Evolutionary conservation across 805 yeast genomes (phyloP), one percentile per base, ranked within the genome.

Genomic region (Henningerozyma blattae): DNA sequence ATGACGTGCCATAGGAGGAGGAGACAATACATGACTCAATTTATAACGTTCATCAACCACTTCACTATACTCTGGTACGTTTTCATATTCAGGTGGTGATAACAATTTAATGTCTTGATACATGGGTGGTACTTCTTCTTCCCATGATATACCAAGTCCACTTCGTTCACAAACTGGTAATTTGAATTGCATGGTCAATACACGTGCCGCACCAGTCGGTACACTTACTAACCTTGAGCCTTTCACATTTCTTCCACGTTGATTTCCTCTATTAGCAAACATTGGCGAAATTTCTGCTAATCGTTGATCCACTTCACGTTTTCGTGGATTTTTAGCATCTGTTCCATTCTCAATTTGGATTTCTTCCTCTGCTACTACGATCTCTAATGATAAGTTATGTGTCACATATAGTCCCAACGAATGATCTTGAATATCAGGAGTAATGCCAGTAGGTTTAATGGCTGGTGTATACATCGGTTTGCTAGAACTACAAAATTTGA

Each of bases 121-220:
- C 15, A 86, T 81, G 1, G 99, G 99, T 2, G 99, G 99, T 14
- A 93, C 97, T 57, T 91, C 98, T 52, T 89, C 96, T 57, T 89
- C 96, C 97, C 98, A 91, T 0, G 96, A 81, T 20, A 91, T 84
- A 4, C 98, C 98, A 28, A 91, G 65, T 0, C 99, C 99, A 0
- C 94, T 79, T 39, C 97, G 67, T 52, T 87, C 97, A 2, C 94
- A 81, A 16, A 91, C 59, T 3, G 65, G 64, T n/a, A 89, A 48
- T 43, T 80, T 78, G 60, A 91, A 89, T 56, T 87, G 95, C 96
- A 91, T 91, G 43, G 97, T 64, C 39, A 91, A 63, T 2, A 91
- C 94, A 32, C 98, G 65, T 0, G 98, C 98, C 4, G 94, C 83
- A 13, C 98, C 98, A 0, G 97, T 91, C 2, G 93, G 87, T 1